phyloP scores from a whole-genome alignment of 2,329 filamentous ascomycete genomes.

The Teratosphaeria destructans region DNA sequence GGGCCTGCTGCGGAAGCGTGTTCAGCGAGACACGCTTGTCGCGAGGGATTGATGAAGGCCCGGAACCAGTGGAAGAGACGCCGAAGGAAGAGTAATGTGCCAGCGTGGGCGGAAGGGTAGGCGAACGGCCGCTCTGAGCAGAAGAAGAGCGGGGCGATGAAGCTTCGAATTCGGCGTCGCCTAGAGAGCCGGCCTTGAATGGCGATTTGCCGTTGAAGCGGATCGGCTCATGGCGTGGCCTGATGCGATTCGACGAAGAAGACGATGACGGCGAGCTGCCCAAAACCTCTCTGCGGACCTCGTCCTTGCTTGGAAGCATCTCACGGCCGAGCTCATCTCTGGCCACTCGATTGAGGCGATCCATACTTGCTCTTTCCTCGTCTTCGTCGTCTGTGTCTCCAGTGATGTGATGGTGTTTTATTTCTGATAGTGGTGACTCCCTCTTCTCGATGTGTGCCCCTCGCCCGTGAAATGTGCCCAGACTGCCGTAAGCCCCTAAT shows the following conservation, averaged over 20 bases:
- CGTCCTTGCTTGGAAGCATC: constrained; percentile 61
- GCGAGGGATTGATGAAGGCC: constrained; percentile 1
- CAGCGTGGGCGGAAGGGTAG: constrained; percentile 16
- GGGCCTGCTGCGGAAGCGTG: constrained; percentile 62
- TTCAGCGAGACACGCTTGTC: constrained; percentile 60
- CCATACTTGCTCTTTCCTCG: constrained; percentile 5
- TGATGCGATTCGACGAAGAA: background rate
- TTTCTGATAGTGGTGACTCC: constrained; percentile 19
- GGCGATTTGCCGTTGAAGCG: constrained; percentile 40
- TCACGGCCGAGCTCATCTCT: constrained; percentile 2
- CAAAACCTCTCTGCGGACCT: constrained; percentile 44
- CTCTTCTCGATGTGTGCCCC: constrained; percentile 11
- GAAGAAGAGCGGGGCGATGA: background rate
- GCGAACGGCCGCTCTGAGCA: background rate
- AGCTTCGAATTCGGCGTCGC: background rate
- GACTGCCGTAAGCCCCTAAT: constrained; percentile 22
- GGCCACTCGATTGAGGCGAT: constrained; percentile 1
- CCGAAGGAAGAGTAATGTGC: background rate
- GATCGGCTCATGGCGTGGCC: background rate
- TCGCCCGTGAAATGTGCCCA: constrained; percentile 22
- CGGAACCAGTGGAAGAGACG: background rate
- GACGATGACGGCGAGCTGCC: background rate
- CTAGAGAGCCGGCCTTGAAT: constrained; percentile 88
- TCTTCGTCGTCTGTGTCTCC: constrained; percentile 14
- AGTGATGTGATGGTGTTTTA: constrained; percentile 10